These are phyloP conservation scores for Eustoma russellianum DNA, from an alignment of 257 asterid genomes.

Conservation along the genomic window DNA sequence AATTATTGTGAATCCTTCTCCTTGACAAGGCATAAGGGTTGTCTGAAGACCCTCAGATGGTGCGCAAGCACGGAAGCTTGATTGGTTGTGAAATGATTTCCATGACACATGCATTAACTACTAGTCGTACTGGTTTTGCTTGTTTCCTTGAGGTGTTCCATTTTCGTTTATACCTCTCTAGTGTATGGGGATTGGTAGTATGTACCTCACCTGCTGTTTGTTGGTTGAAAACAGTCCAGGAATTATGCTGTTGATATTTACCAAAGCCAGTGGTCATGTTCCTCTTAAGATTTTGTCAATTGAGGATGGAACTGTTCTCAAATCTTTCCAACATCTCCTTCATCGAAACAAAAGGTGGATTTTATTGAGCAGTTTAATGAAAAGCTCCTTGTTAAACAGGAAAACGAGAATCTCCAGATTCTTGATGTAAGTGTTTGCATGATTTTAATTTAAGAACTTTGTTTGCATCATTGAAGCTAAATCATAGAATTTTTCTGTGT, in stretches of 20 bases:
- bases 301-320: no score
- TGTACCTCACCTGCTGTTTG: constrained; percentile 8
- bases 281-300: constrained; percentile 85
- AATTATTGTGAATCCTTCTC: neutral
- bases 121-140: neutral
- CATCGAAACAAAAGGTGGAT: no score
- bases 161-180: neutral
- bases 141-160: neutral
- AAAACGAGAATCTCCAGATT: constrained; percentile 95
- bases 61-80: neutral
- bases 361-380: no score
- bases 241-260: constrained; percentile 77
- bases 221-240: constrained; percentile 80
- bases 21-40: neutral
- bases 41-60: neutral
- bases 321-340: no score
- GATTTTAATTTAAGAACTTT: neutral
- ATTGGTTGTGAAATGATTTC: neutral
- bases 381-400: no score
- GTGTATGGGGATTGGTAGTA: neutral
- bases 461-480: neutral
- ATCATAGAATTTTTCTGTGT: constrained; percentile 21
- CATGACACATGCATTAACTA: neutral
- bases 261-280: constrained; percentile 61
- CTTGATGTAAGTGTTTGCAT: constrained; percentile 55